Evolutionary conservation across 164 flowering plant genomes (phyloP), one percentile per base, ranked within the genome.

Genomic region (Umbilicus rupestris): DNA sequence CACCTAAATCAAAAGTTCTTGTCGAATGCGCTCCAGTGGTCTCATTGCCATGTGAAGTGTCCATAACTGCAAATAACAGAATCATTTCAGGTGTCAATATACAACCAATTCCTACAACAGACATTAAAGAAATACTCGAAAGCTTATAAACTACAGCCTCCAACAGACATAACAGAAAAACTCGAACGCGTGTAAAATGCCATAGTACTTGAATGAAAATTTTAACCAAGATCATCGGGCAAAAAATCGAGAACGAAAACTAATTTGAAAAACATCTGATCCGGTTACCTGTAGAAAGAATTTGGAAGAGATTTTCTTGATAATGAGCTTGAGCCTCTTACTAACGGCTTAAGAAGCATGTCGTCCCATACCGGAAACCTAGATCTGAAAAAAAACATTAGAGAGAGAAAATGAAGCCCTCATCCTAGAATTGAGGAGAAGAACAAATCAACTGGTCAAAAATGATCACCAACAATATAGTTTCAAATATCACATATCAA

Each of bases 31-130:
- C 35, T 31, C 10, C 39, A 0, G 20, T 41, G 22, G 63, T 24
- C 62, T 31, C 39, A 19, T 14, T 68, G 4, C 35, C 68, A 55
- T 66, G 31, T 66, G 59, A 62, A 52, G 67, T 33, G 41, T 74
- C 77, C 77, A 71, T 74, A 26, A 17, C 65, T 65, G 63, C 7
- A 66, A 37, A 63, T 6, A 62, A 63, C 60, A 66, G 1, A 30
- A 15, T n/a, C 62, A 11, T 39, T 41, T 66, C 52, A 52, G 44
- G 50, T 35, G 67, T 33, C 6, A 62, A 9, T 19, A 62, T 41
- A 46, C 30, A 47, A 20, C 19, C 20, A 46, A 3, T 19, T 5
- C 5, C 14, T n/a, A 10, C 39, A 65, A 65, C 58, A 65, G 24
- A 20, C 59, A 39, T 46, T 1, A 37, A 37, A 16, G 7, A 16